Evolutionary conservation across 768 basidiomycete genomes (phyloP), one percentile per base, ranked within the genome.

Genomic region (Lactarius tabidus): DNA sequence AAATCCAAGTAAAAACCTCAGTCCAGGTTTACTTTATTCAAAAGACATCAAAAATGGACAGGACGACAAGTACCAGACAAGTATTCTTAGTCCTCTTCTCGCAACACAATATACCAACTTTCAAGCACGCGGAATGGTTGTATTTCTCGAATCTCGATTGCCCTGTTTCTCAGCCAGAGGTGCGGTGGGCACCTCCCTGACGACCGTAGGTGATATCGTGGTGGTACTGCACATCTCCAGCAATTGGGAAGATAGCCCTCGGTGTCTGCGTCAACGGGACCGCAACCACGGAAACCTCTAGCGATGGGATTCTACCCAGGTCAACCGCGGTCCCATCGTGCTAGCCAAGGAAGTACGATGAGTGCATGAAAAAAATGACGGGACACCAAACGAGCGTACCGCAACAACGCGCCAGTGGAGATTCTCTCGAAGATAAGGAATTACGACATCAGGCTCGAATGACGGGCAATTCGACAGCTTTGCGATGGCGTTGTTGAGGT

Each of bases 371-470:
- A 72, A 67, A 79, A 82, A 31, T 79, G 77, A 29, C 2, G 35
- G n/a, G 4, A n/a, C 31, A 15, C 6, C 38, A 38, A 33, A 39
- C 18, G 29, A 31, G 51, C 71, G 28, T 58, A 79, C 81, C 74
- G 77, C 77, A 59, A 76, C 74, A 8, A 80, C 72, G 56, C 78
- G 76, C 79, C 80, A 81, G 39, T 79, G 74, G 10, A 83, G 70
- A 23, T 77, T 71, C 9, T 77, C 66, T 36, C 70, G 74, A 38
- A 83, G 71, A 67, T 80, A 83, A 35, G 81, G 78, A 10, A 70
- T 70, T 33, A 83, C 75, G n/a, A 73, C 75, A 17, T 68, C 69
- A 6, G 80, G 79, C 9, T 78, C 74, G 39, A 78, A 73, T 7
- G 80, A 76, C 6, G 65, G 57, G 33, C 79, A 64, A 2, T 72